phyloP scores from a whole-genome alignment of 495 filamentous ascomycete genomes.

The Parmelia sp. region DNA sequence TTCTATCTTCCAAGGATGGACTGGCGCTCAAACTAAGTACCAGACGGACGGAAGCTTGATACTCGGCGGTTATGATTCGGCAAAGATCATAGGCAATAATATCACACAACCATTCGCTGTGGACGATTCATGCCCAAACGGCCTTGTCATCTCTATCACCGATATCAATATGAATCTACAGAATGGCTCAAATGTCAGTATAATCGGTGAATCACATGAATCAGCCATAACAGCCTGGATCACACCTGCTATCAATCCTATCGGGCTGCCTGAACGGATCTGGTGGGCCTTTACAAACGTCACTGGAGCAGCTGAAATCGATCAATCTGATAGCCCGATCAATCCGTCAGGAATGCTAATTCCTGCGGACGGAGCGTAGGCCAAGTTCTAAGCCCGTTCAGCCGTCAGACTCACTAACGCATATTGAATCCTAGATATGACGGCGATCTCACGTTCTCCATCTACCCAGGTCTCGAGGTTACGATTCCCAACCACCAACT shows the following conservation, averaged over 20 bases:
- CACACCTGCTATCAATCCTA: constrained; percentile 21
- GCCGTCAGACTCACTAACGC: not conserved
- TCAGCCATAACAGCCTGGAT: constrained; percentile 28
- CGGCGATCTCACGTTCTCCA: constrained; percentile 27
- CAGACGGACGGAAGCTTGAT: constrained; percentile 38
- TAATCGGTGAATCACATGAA: constrained; percentile 17
- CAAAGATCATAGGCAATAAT: constrained; percentile 35
- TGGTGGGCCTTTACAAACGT: constrained; percentile 28
- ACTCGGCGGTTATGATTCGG: constrained; percentile 41
- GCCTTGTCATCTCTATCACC: constrained; percentile 33
- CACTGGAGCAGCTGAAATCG: constrained; percentile 20
- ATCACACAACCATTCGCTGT: constrained; percentile 25
- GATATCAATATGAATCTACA: constrained; percentile 34
- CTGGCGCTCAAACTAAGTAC: constrained; percentile 26
- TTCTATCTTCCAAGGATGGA: constrained; percentile 40
- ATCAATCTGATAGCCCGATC: constrained; percentile 23
- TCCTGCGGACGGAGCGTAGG: constrained; percentile 15
- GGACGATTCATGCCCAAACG: constrained; percentile 28
- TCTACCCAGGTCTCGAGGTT: constrained; percentile 22
- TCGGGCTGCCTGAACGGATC: constrained; percentile 25
- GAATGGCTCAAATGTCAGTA: constrained; percentile 32
- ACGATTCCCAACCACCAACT: constrained; percentile 35
- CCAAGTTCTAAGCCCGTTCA: not conserved
- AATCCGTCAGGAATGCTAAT: constrained; percentile 24
- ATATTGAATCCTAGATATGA: constrained; percentile 23